Percentiles rank a stretch among this genome's conserved stretches.
Conservation (phyloP, 2,329 filamentous ascomycete species). For the Verruconis gallopava region DNA sequence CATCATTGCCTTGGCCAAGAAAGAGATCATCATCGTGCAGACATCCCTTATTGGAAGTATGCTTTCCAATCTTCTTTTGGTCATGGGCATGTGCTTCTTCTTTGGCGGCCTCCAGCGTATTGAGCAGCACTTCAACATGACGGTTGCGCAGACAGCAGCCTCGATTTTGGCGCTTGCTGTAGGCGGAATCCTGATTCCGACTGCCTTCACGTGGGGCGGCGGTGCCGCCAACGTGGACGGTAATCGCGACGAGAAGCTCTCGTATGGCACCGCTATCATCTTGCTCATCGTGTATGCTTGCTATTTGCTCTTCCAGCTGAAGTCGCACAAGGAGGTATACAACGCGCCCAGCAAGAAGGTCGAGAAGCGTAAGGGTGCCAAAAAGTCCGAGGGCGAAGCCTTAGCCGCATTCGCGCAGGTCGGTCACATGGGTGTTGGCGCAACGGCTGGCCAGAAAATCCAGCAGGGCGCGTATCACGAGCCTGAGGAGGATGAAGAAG, state of each 20-base stretch:
- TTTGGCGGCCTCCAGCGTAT: slow-evolving; percentile 64
- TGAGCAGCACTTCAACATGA: slow-evolving; percentile 85
- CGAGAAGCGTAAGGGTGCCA: slow-evolving; percentile 38
- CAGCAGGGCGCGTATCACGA: slow-evolving; percentile 23
- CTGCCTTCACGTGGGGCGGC: slow-evolving; percentile 52
- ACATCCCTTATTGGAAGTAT: slow-evolving; percentile 88
- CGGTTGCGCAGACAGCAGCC: slow-evolving; percentile 79
- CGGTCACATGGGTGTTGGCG: slow-evolving; percentile 37
- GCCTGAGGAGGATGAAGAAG: slow-evolving; percentile 49
- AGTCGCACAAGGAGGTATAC: slow-evolving; percentile 71
- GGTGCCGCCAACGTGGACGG: not conserved
- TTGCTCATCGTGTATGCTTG: slow-evolving; percentile 70
- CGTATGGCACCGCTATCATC: slow-evolving; percentile 64
- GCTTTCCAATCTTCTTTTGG: slow-evolving; percentile 76
- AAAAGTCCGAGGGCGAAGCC: slow-evolving; percentile 37
- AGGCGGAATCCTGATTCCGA: slow-evolving; percentile 75
- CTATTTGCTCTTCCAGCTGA: slow-evolving; percentile 84
- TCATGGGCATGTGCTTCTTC: slow-evolving; percentile 89
- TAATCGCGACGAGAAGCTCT: slow-evolving; percentile 29
- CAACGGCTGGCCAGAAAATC: slow-evolving; percentile 37
- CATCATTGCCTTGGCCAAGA: slow-evolving; percentile 63
- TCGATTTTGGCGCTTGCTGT: slow-evolving; percentile 69
- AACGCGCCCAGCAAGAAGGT: slow-evolving; percentile 69
- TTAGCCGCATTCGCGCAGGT: slow-evolving; percentile 12
- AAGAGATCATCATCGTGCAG: slow-evolving; percentile 74